Percentiles rank a stretch among this genome's conserved stretches.
These are phyloP conservation scores for Hibiscus syriacus DNA, from an alignment of 345 rosid genomes.

Conservation along the genomic window DNA sequence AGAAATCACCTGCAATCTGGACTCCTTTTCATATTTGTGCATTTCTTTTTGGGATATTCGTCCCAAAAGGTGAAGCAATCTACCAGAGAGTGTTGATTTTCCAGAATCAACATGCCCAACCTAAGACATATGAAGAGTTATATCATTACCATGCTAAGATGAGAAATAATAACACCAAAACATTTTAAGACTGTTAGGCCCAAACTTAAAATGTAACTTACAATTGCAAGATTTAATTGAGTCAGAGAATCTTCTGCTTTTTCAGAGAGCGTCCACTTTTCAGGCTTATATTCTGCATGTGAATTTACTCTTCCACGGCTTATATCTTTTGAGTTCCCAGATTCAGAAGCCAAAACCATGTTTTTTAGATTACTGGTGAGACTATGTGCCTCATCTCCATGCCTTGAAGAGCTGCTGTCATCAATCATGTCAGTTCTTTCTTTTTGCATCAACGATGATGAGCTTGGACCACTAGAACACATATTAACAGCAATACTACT, in stretches of 20 bases:
- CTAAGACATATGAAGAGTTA: slow-evolving; percentile 30
- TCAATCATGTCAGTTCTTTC: slow-evolving; percentile 21
- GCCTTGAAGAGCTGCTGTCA: slow-evolving; percentile 31
- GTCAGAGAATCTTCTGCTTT: slow-evolving; percentile 45
- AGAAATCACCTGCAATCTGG: slow-evolving; percentile 63
- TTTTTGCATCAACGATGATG: slow-evolving; percentile 25
- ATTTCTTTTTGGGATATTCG: slow-evolving; percentile 83
- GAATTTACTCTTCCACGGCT: slow-evolving; percentile 28
- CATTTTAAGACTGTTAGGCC: not conserved
- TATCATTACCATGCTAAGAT: slow-evolving; percentile 3
- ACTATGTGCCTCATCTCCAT: slow-evolving; percentile 21
- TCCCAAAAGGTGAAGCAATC: slow-evolving; percentile 84
- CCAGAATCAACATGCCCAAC: slow-evolving; percentile 99
- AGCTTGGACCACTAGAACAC: slow-evolving; percentile 21
- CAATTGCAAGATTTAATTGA: slow-evolving; percentile 91
- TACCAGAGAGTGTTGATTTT: slow-evolving; percentile 96
- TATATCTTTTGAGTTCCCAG: slow-evolving; percentile 21
- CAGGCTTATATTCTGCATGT: slow-evolving; percentile 50
- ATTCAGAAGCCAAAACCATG: slow-evolving; percentile 33
- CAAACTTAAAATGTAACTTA: slow-evolving; percentile 36
- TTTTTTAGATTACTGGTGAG: slow-evolving; percentile 29
- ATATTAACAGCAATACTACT: slow-evolving; percentile 10
- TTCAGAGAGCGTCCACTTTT: slow-evolving; percentile 83
- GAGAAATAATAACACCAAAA: not conserved
- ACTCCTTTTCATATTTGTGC: slow-evolving; percentile 93